phyloP scores from a whole-genome alignment of 495 filamentous ascomycete species.

The Hypoxylon lienhwacheense region DNA sequence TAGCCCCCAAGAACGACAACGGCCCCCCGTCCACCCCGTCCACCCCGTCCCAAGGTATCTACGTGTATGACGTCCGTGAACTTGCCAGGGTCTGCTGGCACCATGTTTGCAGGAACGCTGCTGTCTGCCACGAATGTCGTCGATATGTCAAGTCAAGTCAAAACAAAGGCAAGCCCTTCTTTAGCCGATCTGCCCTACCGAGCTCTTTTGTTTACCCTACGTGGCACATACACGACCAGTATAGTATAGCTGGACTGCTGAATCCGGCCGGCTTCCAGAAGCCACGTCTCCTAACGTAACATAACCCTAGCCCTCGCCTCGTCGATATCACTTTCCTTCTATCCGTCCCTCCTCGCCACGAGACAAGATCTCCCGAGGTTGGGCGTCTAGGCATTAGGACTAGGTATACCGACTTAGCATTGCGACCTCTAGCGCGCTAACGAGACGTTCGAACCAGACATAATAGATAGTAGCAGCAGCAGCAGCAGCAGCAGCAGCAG shows the following conservation, averaged over 20 bases:
- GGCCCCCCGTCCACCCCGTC: neutral
- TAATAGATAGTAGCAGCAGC: neutral
- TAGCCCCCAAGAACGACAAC: neutral
- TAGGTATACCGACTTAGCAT: neutral
- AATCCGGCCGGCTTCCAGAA: neutral
- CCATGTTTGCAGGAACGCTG: slow-evolving; percentile 3
- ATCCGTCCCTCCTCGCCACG: neutral
- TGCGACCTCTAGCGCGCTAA: too few species aligned
- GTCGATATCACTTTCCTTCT: neutral
- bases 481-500: neutral
- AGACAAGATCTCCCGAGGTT: neutral
- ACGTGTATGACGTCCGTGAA: slow-evolving; percentile 2
- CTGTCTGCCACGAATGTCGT: neutral
- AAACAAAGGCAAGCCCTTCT: neutral
- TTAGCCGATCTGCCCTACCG: neutral
- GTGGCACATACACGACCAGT: slow-evolving; percentile 1
- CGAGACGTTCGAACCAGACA: neutral
- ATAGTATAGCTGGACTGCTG: neutral
- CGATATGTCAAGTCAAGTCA: neutral
- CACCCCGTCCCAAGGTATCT: neutral
- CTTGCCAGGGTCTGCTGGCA: slow-evolving; percentile 1
- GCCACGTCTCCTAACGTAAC: slow-evolving; percentile 3
- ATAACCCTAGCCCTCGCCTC: too few species aligned
- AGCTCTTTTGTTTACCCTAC: slow-evolving; percentile 6
- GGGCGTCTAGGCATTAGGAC: neutral